Base-by-base conservation (phyloP, 441 rosid genomes). In the Erodium chrysanthum region DNA sequence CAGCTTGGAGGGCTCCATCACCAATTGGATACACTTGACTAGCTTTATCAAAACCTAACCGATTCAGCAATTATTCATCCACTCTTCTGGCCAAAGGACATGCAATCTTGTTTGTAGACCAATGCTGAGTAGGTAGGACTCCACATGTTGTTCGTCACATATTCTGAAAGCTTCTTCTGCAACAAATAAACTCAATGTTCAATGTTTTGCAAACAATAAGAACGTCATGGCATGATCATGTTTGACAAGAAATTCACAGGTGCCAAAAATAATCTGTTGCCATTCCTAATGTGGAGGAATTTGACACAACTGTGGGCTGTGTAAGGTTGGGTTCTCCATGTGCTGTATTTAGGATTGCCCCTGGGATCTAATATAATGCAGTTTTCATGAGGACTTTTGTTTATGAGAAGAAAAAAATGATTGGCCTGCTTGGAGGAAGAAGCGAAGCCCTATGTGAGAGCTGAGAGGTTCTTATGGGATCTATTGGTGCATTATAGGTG, bases 121-220 rank as follows among this genome's bases (percentile, higher is more conserved):
- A 93, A 56, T 17, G 86, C 85, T 23, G 98, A 91, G 71, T 88
- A 93, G 59, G 83, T 87, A 6, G 98, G 98, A 76, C 71, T 81
- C 97, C 98, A 93, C 98, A 93, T 90, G 85, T 82, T 90, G 68
- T 79, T 83, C 79, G 81, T 72, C 80, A 90, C 97, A 68, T 72
- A 89, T 21, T 80, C 79, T 46, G 75, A 66, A 15, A 93, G 81
- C 73, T 83, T 88, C 81, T 84, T 91, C 98, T 89, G 85, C 33
- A 29, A 29, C 76, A 54, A 3, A 77, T 60, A 66, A 66, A 68
- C 22, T 11, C 21, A 71, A 35, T 21, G 11, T 7, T 58, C 33
- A 8, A 21, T 15, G 5, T 25, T 25, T 59, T 21, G 25, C 21
- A 50, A 15, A 50, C 27, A 22, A 50, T 15, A 5, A 18, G 58